phyloP scores from a whole-genome alignment of 352 stramenopile species.

The Pythium phragmitis region DNA sequence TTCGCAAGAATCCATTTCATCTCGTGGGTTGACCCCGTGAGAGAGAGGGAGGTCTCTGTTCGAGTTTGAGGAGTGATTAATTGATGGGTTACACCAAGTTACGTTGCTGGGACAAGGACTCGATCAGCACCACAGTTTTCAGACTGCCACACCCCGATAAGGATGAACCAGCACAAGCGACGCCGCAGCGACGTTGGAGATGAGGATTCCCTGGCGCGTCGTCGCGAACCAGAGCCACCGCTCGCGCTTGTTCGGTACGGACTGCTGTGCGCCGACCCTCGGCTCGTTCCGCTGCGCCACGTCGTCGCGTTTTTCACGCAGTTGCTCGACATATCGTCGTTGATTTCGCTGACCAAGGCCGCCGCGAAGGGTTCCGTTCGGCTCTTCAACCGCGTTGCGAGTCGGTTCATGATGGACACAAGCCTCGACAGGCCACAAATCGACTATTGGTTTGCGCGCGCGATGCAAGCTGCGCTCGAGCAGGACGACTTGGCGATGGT shows the following conservation, averaged over 20 bases:
- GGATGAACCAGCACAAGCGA: background rate
- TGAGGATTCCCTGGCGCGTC: background rate
- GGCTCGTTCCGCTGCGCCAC: background rate
- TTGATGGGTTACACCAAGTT: background rate
- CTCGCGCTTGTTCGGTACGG: background rate
- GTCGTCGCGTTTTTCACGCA: conserved; percentile 4
- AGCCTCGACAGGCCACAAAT: background rate
- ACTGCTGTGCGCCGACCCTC: background rate
- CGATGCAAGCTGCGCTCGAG: conserved; percentile 10
- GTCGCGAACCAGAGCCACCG: background rate
- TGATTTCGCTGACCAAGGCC: background rate
- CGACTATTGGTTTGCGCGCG: conserved; percentile 4
- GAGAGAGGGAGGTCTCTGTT: too few relatives aligned
- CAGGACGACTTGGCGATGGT: conserved; percentile 4
- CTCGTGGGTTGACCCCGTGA: too few relatives aligned
- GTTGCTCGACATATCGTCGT: conserved; percentile 3
- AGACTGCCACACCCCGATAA: background rate
- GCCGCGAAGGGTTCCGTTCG: background rate
- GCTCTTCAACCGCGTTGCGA: conserved; percentile 2
- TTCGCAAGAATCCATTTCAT: background rate
- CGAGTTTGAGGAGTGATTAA: background rate
- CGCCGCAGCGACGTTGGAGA: background rate
- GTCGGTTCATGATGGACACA: background rate
- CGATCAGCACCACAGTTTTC: background rate
- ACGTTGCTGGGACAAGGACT: too few relatives aligned